phyloP scores from a whole-genome alignment of 805 yeast genomes.

The Dipodascopsis uninucleata region DNA sequence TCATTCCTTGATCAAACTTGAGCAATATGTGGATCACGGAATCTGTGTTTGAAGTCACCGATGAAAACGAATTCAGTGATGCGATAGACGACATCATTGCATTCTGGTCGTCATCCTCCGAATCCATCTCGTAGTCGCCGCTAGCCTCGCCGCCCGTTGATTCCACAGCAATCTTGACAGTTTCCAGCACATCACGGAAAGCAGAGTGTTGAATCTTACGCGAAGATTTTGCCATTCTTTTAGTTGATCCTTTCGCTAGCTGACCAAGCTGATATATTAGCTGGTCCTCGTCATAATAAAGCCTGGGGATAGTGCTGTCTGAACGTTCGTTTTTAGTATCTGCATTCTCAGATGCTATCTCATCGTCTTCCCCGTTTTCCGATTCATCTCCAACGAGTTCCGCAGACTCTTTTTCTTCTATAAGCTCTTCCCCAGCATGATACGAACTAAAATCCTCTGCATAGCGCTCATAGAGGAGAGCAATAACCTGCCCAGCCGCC shows the following conservation, averaged over 20 bases:
- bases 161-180: conserved; percentile 22
- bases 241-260: conserved; percentile 28
- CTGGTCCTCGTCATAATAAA: conserved; percentile 25
- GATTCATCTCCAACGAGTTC: conserved; percentile 8
- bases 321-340: conserved; percentile 10
- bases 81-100: conserved; percentile 10
- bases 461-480: conserved; percentile 25
- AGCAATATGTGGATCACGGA: conserved; percentile 21
- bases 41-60: conserved; percentile 5
- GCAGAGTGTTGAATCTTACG: conserved; percentile 28
- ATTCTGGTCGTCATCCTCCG: conserved; percentile 5
- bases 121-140: conserved; percentile 1
- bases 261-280: conserved; percentile 19
- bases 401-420: conserved; percentile 13
- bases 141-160: conserved; percentile 1
- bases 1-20: conserved; percentile 22
- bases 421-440: conserved; percentile 5
- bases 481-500: conserved; percentile 30
- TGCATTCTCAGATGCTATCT: neutral
- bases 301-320: conserved; percentile 7
- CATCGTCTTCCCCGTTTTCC: conserved; percentile 4
- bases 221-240: conserved; percentile 28
- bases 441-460: conserved; percentile 18
- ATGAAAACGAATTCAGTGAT: neutral
- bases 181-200: conserved; percentile 29